Conservation (phyloP, 2,329 filamentous ascomycete species). For the Mycogone perniciosa region DNA sequence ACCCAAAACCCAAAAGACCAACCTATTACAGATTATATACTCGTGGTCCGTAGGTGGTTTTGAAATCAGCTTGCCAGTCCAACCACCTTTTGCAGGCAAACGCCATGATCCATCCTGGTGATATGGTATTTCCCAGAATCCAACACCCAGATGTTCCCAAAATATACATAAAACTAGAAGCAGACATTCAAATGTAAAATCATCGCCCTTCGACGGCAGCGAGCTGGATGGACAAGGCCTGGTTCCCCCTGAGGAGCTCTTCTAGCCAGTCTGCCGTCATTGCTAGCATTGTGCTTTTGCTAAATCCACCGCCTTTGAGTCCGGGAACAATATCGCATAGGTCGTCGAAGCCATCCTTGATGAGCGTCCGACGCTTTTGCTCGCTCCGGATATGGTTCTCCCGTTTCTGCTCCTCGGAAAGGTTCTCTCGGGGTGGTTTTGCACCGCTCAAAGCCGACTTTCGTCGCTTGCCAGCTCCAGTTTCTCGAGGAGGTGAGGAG, state of each 20-base stretch:
- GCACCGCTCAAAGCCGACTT: constrained; percentile 39
- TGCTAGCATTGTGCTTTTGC: constrained; percentile 73
- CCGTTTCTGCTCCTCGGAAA: constrained; percentile 73
- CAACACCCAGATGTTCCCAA: background rate
- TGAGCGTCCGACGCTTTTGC: constrained; percentile 76
- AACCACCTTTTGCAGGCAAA: background rate
- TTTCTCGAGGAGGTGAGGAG: constrained; percentile 23
- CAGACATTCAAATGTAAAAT: background rate
- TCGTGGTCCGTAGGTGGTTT: background rate
- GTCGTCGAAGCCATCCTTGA: constrained; percentile 77
- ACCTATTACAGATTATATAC: background rate
- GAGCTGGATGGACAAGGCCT: constrained; percentile 49
- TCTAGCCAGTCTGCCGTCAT: constrained; percentile 77
- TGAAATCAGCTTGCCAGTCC: background rate
- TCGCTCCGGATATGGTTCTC: constrained; percentile 84
- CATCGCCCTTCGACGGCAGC: constrained; percentile 27
- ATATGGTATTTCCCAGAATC: background rate
- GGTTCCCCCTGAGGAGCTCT: constrained; percentile 63
- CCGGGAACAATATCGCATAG: constrained; percentile 71
- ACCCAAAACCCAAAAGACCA: background rate
- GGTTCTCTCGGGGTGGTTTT: constrained; percentile 59
- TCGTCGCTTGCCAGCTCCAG: constrained; percentile 38
- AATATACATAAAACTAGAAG: background rate
- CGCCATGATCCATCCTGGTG: background rate
- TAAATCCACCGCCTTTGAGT: constrained; percentile 66